Percentiles rank a stretch among this genome's conserved stretches.
phyloP scores from a whole-genome alignment of 169 alveolate genomes.

The Babesia ovis region DNA sequence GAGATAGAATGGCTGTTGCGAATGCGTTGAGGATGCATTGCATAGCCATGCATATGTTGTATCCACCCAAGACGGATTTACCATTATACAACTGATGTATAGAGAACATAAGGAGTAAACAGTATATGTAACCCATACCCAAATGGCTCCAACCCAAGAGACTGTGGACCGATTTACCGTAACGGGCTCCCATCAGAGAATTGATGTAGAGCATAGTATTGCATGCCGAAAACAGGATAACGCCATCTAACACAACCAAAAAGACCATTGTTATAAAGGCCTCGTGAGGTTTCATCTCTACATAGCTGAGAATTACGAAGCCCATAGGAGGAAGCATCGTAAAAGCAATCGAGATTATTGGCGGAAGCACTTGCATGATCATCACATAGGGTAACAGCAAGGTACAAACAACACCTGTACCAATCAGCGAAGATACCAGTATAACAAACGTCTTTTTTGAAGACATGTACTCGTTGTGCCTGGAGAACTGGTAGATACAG shows the following conservation, averaged over 20 bases:
- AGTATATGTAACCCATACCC: slow-evolving; percentile 35
- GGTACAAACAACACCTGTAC: not conserved
- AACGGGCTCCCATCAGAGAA: slow-evolving; percentile 32
- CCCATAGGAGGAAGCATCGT: slow-evolving; percentile 19
- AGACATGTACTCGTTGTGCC: not conserved
- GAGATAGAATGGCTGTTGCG: slow-evolving; percentile 2
- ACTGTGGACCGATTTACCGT: slow-evolving; percentile 4
- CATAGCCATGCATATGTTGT: slow-evolving; percentile 22
- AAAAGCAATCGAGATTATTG: slow-evolving; percentile 6
- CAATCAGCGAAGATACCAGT: not conserved
- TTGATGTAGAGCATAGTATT: slow-evolving; percentile 20
- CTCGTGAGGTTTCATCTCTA: not conserved
- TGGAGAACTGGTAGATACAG: slow-evolving; percentile 10
- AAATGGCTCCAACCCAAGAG: slow-evolving; percentile 34
- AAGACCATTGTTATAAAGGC: slow-evolving; percentile 2
- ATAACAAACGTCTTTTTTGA: not conserved
- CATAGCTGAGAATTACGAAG: not conserved
- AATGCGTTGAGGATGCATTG: slow-evolving; percentile 6
- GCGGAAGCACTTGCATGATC: slow-evolving; percentile 14
- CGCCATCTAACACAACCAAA: slow-evolving; percentile 1
- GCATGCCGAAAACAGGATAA: slow-evolving; percentile 12
- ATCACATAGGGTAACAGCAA: slow-evolving; percentile 8
- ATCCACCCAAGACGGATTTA: slow-evolving; percentile 9
- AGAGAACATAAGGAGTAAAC: not conserved
- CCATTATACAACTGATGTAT: not conserved